Base-by-base conservation (phyloP, 164 flowering plant species). In the Houttuynia cordata region DNA sequence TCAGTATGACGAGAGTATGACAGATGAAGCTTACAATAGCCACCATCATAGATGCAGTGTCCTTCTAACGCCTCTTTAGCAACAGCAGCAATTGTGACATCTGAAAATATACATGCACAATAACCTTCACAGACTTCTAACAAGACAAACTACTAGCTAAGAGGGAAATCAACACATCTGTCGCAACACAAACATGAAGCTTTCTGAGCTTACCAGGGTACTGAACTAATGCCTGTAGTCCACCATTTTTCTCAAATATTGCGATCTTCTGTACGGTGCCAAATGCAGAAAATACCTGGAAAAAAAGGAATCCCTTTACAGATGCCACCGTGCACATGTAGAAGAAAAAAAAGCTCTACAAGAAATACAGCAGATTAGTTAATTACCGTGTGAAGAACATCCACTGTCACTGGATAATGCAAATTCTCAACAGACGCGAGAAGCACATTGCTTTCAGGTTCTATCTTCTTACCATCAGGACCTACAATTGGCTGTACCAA, bases 1-100 rank as follows among this genome's bases (percentile, higher is more conserved):
- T 90, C 97, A 84, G 97, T 90, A 83, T 90, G 93, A 83, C 92
- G 97, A 85, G 97, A 90, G 88, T 84, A 87, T 81, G 95, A 78
- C 81, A 90, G 88, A 84, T 85, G 97, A 85, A 90, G 97, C 97
- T 90, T 90, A 84, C 95, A 87, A 70, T 83, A 90, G 86, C 97
- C 97, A 79, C 95, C 97, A 79, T 90, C 97, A 84, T 90, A 90
- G 71, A 90, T 87, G 92, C 95, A 82, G 68, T 90, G 95, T 66
- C 97, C 97, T 73, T 90, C 97, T 57, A 90, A 71, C 51, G 90
- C 75, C 24, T 84, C 87, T 73, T 86, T 90, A 23, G 95, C 97
- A 63, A 78, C 81, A 18, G 85, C 79, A 52, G 95, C 97, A 50
- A 83, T 84, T 21, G 80, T 54, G 25, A 84, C 69, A 78, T 90